A percentile compares a stretch with the other conserved stretches of the same genome.
Conservation (phyloP, 345 rosid species). For the Excoecaria cochinchinensis region DNA sequence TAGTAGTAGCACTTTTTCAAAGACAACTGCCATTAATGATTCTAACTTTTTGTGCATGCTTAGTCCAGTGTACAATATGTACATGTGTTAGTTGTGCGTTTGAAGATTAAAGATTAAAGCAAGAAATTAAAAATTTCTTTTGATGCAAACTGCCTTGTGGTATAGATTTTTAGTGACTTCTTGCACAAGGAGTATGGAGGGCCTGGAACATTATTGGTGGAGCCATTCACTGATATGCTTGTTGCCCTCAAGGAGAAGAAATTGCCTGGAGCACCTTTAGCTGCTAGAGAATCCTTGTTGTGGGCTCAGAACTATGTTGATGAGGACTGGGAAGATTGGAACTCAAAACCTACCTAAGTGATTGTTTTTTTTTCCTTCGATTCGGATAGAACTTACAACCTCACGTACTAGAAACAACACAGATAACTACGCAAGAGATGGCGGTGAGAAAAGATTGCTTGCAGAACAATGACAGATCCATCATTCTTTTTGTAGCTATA, state of each 20-base stretch:
- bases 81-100: conserved; percentile 4
- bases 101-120: conserved; percentile 7
- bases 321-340: conserved; percentile 42
- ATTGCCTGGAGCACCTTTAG: conserved; percentile 44
- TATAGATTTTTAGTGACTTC: conserved; percentile 43
- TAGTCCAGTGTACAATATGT: conserved; percentile 26
- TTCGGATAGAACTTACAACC: not conserved
- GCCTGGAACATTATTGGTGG: conserved; percentile 43
- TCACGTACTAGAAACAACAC: not conserved
- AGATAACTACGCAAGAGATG: not conserved
- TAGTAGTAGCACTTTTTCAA: conserved; percentile 18
- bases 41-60: conserved; percentile 36
- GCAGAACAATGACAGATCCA: conserved; percentile 25
- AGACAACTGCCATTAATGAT: conserved; percentile 32
- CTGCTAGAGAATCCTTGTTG: conserved; percentile 40
- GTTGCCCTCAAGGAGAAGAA: conserved; percentile 38
- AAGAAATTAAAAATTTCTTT: conserved; percentile 2
- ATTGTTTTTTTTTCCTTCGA: not conserved
- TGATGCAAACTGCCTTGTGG: conserved; percentile 13
- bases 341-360: conserved; percentile 18
- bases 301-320: conserved; percentile 46
- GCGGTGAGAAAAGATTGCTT: conserved; percentile 3
- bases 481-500: conserved; percentile 35
- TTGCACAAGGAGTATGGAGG: conserved; percentile 47
- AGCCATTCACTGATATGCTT: conserved; percentile 46